phyloP scores from a whole-genome alignment of 2,329 filamentous ascomycete species.

The Epichloe typhina region DNA sequence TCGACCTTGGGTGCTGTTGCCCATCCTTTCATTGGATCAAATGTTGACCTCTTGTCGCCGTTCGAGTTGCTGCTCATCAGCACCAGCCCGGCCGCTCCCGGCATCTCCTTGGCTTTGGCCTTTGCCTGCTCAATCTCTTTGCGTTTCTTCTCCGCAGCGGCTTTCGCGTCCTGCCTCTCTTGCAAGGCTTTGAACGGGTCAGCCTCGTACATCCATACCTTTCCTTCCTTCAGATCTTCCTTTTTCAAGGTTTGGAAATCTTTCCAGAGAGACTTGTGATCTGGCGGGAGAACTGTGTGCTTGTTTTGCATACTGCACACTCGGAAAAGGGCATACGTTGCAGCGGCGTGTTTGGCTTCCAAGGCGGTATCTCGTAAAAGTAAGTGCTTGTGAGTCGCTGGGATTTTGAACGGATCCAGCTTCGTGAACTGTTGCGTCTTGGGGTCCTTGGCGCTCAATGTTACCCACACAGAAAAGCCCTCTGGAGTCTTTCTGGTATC shows the following conservation, averaged over 20 bases:
- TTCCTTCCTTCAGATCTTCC: slow-evolving; percentile 63
- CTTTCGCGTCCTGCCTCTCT: slow-evolving; percentile 68
- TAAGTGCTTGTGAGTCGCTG: slow-evolving; percentile 61
- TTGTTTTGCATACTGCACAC: slow-evolving; percentile 94
- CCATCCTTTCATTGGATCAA: slow-evolving; percentile 60
- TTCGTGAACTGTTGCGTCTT: slow-evolving; percentile 70
- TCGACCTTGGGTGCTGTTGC: slow-evolving; percentile 78
- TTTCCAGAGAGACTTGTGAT: slow-evolving; percentile 84
- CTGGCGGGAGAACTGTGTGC: slow-evolving; percentile 85
- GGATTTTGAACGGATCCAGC: slow-evolving; percentile 72
- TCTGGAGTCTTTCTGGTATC: slow-evolving; percentile 62
- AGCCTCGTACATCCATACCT: slow-evolving; percentile 82
- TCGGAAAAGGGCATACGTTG: slow-evolving; percentile 80
- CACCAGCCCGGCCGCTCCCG: slow-evolving; percentile 42
- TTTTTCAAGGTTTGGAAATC: slow-evolving; percentile 75
- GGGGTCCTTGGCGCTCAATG: slow-evolving; percentile 58
- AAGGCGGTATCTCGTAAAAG: slow-evolving; percentile 66
- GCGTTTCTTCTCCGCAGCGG: slow-evolving; percentile 64
- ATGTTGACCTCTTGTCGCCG: slow-evolving; percentile 17
- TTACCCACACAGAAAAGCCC: slow-evolving; percentile 69
- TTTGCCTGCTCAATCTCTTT: slow-evolving; percentile 54
- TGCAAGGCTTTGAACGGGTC: slow-evolving; percentile 78
- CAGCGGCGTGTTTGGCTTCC: slow-evolving; percentile 87
- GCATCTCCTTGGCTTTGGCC: slow-evolving; percentile 54
- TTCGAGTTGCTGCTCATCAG: slow-evolving; percentile 31